Evolutionary conservation across 176 grass and related monocot species (phyloP), one percentile per base, ranked within the genome.

Genomic region (Juncus effusus): DNA sequence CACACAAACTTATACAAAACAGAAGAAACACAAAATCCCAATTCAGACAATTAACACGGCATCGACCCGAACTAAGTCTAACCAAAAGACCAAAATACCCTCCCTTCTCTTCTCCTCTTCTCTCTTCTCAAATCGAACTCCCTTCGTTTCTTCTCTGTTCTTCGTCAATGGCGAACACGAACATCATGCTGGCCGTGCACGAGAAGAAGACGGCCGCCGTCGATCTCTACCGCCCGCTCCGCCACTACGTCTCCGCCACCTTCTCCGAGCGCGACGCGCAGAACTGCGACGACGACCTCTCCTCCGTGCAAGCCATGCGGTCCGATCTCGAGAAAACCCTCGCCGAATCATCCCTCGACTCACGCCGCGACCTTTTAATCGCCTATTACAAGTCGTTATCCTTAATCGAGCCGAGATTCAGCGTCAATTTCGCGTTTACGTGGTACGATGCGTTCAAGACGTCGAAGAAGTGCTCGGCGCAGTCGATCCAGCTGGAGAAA

Each of bases 181-280:
- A 93, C 86, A 77, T 99, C 69, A 99, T 94, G 95, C 89, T 99
- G 12, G 95, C 85, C 13, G 87, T 99, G 38, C 95, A 99, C 81
- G 95, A 99, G 80, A 99, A 99, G 89, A 99, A 90, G 58, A 76
- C 89, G 1, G 14, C 78, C 6, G 5, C 89, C 4, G 67, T 74
- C 10, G 95, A 99, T 60, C 75, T 99, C 75, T 94, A 99, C 76
- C 89, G 89, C 65, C 86, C 89, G 12, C 89, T 94, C 16, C 89
- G 95, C 49, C 83, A 67, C 15, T 94, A 94, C 81, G 80, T 99
- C 89, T 62, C 85, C 61, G 67, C 81, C 52, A 70, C 59, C 59
- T 99, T 89, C 86, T 92, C 88, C 3, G 95, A 99, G 81, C 83
- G 80, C 52, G 95, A 99, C 39, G 95, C 95, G 9, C 89, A 90